Evolutionary conservation across 352 stramenopile genomes (phyloP).

Genomic region (Globisporangium irregulare): DNA sequence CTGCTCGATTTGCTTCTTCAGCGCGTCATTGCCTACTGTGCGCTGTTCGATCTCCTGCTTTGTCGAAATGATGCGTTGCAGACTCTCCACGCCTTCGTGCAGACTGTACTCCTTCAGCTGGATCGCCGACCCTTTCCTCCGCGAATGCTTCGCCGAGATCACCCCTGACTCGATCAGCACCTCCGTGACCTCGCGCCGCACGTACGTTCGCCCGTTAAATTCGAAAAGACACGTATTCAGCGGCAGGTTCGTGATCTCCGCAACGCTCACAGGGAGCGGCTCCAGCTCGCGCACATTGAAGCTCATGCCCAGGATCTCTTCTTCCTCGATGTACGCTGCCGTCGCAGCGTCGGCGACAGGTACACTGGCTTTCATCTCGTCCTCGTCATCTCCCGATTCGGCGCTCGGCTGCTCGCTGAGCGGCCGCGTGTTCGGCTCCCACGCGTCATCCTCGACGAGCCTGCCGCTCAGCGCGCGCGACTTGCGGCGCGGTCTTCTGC

Average conservation of each 20-base stretch:
- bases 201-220: conserved; percentile 61
- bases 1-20: conserved; percentile 56
- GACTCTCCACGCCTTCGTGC: conserved; percentile 65
- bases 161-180: conserved; percentile 62
- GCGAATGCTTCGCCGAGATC: conserved; percentile 62
- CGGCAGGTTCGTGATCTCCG: conserved; percentile 67
- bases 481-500: conserved; percentile 43
- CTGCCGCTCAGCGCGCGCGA: conserved; percentile 39
- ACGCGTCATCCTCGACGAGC: conserved; percentile 39
- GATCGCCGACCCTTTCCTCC: conserved; percentile 73
- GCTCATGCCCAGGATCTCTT: conserved; percentile 55
- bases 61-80: conserved; percentile 52
- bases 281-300: conserved; percentile 73
- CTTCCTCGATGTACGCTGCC: conserved; percentile 27
- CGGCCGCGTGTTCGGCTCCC: conserved; percentile 39
- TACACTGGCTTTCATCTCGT: conserved; percentile 18
- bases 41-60: conserved; percentile 48
- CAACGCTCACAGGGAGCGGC: conserved; percentile 51
- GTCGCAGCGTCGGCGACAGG: background rate
- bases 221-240: conserved; percentile 82
- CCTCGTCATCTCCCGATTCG: conserved; percentile 34
- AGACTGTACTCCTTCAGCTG: conserved; percentile 78
- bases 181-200: conserved; percentile 69
- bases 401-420: conserved; percentile 28
- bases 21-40: conserved; percentile 33